Evolutionary conservation across 108 stramenopile genomes (phyloP).

Genomic region (Cylindrotheca closterium): DNA sequence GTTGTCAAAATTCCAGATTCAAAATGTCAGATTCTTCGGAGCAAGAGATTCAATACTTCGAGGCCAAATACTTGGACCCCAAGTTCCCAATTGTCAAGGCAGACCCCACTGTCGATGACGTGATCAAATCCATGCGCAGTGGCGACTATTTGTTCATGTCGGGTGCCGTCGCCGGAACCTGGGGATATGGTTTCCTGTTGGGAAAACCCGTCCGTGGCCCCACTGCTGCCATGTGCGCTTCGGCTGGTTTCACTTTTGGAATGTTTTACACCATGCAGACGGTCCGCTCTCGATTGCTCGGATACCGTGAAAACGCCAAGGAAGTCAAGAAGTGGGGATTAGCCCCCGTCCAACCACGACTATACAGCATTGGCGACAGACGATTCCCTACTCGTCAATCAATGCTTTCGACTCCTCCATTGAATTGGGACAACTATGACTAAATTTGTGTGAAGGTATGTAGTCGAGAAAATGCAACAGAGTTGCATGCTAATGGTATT

Average conservation of each 20-base stretch:
- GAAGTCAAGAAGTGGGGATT: constrained; percentile 69
- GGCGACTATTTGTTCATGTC: constrained; percentile 56
- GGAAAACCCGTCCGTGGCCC: constrained; percentile 79
- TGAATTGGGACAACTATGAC: constrained; percentile 47
- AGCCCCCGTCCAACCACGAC: constrained; percentile 18
- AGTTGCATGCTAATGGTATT: background rate
- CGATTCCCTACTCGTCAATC: constrained; percentile 34
- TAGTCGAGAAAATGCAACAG: too few species aligned
- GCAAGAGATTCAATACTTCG: constrained; percentile 28
- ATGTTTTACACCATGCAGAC: constrained; percentile 69
- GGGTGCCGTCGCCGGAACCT: constrained; percentile 56
- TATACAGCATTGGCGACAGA: constrained; percentile 9
- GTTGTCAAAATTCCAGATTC: too few species aligned
- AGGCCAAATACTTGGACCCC: constrained; percentile 50
- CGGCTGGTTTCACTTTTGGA: constrained; percentile 77
- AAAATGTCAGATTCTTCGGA: constrained; percentile 23
- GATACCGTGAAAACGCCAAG: constrained; percentile 71
- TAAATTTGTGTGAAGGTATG: too few species aligned
- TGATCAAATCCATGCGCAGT: constrained; percentile 58
- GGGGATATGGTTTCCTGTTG: constrained; percentile 76
- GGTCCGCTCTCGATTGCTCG: constrained; percentile 63
- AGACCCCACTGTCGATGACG: constrained; percentile 77
- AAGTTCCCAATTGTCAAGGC: constrained; percentile 78
- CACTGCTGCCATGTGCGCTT: constrained; percentile 68
- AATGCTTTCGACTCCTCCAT: constrained; percentile 15